These are phyloP conservation scores for Botrytis sinoallii DNA, from an alignment of 2,329 filamentous ascomycete species.

Conservation along the genomic window DNA sequence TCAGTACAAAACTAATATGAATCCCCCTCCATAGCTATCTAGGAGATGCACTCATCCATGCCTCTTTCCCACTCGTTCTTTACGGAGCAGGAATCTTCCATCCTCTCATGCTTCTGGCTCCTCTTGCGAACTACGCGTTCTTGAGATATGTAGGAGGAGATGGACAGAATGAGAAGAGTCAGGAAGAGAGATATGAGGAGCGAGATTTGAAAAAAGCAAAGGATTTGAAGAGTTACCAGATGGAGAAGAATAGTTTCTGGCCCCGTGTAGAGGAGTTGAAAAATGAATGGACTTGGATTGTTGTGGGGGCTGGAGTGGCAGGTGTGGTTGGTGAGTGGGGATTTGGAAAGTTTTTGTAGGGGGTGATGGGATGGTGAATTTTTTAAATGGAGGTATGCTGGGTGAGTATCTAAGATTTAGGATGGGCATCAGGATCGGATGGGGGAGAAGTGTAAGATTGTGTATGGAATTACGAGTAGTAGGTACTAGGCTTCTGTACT, in stretches of 20 bases:
- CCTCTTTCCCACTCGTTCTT: slow-evolving; percentile 22
- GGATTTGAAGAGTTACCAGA: slow-evolving; percentile 17
- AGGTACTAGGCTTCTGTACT: neutral
- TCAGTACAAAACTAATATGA: neutral
- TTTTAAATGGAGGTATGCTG: no score
- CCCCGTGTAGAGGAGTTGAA: slow-evolving; percentile 12
- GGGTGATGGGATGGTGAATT: neutral
- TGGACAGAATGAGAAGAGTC: slow-evolving; percentile 17
- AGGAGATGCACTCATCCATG: slow-evolving; percentile 23
- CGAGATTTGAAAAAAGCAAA: slow-evolving; percentile 9
- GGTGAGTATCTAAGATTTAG: neutral
- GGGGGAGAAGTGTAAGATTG: neutral
- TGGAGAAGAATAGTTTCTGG: slow-evolving; percentile 23
- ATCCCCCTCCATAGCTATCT: slow-evolving; percentile 16
- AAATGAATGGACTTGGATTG: slow-evolving; percentile 20
- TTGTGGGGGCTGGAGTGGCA: slow-evolving; percentile 7
- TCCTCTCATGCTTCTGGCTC: slow-evolving; percentile 20
- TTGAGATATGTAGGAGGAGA: slow-evolving; percentile 21
- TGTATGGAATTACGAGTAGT: neutral
- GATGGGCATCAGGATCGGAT: neutral
- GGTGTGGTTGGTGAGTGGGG: slow-evolving; percentile 16
- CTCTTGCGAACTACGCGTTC: slow-evolving; percentile 21
- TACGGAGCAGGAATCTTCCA: slow-evolving; percentile 22
- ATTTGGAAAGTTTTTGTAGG: neutral
- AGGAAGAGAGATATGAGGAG: slow-evolving; percentile 20